Evolutionary conservation across 495 filamentous ascomycete genomes (phyloP), one percentile per base, ranked within the genome.

Genomic region (Penicillium simplicissimum): DNA sequence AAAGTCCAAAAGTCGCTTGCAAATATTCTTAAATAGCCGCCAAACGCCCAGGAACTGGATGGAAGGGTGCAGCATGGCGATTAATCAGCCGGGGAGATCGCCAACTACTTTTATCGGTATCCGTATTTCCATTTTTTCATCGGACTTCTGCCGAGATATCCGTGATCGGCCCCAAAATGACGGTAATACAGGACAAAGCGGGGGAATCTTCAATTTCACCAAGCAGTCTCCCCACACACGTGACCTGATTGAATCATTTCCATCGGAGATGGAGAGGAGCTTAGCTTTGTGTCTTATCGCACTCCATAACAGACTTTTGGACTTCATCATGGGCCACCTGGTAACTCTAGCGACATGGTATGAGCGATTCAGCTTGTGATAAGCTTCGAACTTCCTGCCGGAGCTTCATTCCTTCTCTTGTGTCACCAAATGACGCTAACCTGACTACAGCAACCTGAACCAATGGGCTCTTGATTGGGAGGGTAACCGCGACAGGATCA

Each of bases 381-480:
- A 8, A 51, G 9, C 25, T 36, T 4, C 1, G 2, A 13, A n/a
- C 4, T 35, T 17, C n/a, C 15, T 66, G 5, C 17, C 13, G 37
- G 59, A 64, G 47, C 71, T 60, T 59, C 45, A 15, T 35, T 40
- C 21, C 31, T 3, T 33, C n/a, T 53, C 17, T n/a, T n/a, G 6
- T 36, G 15, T 17, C 11, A 21, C 34, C 34, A 5, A 10, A 35
- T 53, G 7, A 53, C 8, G 45, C 40, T 53, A 42, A 55, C 14
- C 5, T 42, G 28, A 37, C 37, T 17, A 13, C 37, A 77, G 75
- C 65, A 76, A 74, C 54, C 71, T 78, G 2, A 78, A 78, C 55
- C 75, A 78, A 70, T 90, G 88, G 88, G 84, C 84, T 47, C 82
- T 94, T 1, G 91, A 95, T 65, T 91, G 88, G 70, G 86, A 89